A percentile compares a stretch with the other conserved stretches of the same genome.
Conservation (phyloP, 2,329 filamentous ascomycete genomes). For the Alternaria brassicicola region DNA sequence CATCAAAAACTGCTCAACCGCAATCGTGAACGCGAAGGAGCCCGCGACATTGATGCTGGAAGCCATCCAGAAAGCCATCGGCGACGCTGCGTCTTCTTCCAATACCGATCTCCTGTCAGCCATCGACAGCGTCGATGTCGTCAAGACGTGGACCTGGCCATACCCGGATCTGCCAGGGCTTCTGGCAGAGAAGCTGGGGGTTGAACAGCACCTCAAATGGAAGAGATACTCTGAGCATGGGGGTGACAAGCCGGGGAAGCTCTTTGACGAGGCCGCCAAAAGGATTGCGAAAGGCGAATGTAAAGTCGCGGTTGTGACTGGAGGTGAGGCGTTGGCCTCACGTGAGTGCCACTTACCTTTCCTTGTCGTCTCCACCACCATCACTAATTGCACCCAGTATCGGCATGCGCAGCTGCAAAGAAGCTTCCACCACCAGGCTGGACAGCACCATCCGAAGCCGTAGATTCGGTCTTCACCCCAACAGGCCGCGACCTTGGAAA, state of each 20-base stretch:
- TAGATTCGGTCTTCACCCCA: conserved; percentile 58
- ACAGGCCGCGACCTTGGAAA: conserved; percentile 55
- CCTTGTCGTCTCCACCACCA: neutral
- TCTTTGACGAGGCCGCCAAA: conserved; percentile 68
- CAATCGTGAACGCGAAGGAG: conserved; percentile 61
- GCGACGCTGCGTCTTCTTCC: conserved; percentile 54
- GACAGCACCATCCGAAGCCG: conserved; percentile 57
- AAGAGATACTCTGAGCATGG: conserved; percentile 63
- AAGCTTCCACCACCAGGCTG: conserved; percentile 66
- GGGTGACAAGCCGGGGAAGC: conserved; percentile 66
- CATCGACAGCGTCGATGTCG: conserved; percentile 66
- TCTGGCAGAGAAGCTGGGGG: conserved; percentile 57
- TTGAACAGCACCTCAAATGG: conserved; percentile 54
- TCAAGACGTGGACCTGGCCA: conserved; percentile 70
- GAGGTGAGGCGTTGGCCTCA: conserved; percentile 69
- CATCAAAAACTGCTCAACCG: conserved; percentile 62
- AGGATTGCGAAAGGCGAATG: conserved; percentile 61
- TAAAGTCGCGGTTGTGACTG: conserved; percentile 65
- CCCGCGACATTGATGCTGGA: conserved; percentile 64
- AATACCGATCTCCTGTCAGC: conserved; percentile 48
- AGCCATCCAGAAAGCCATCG: conserved; percentile 60
- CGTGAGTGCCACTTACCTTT: conserved; percentile 45
- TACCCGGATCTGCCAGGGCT: conserved; percentile 65
- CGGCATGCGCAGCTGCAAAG: conserved; percentile 58
- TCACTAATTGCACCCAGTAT: conserved; percentile 45